phyloP scores from a whole-genome alignment of 306 rosid species.

The Dryas octopetala region DNA sequence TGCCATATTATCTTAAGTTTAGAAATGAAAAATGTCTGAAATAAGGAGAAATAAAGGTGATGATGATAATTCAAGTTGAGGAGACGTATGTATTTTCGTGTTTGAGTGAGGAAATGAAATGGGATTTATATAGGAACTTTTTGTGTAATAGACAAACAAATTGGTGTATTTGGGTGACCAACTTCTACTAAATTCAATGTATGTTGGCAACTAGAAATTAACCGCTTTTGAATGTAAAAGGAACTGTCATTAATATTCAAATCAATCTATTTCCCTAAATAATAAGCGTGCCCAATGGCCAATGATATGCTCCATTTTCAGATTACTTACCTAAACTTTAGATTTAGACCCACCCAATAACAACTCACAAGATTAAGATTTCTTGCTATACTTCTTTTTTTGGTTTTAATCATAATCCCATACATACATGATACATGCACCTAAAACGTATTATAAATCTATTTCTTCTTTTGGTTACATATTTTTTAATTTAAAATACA shows the following conservation, averaged over 20 bases:
- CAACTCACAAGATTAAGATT: neutral
- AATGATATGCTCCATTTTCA: neutral
- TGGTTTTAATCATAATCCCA: too few species aligned
- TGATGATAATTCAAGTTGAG: neutral
- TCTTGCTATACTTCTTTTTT: too few species aligned
- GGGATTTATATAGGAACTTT: conserved; percentile 24
- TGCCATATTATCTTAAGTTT: conserved; percentile 21
- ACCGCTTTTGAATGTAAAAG: neutral
- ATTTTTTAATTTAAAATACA: too few species aligned
- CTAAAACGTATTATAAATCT: too few species aligned
- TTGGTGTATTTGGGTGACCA: conserved; percentile 52
- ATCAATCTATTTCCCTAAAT: neutral
- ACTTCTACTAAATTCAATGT: conserved; percentile 23
- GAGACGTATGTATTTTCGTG: neutral
- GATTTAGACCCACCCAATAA: neutral
- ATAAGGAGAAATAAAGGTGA: neutral
- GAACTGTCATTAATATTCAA: neutral
- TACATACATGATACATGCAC: too few species aligned
- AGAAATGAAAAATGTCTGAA: neutral
- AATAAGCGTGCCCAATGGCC: too few species aligned
- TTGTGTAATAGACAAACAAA: conserved; percentile 11
- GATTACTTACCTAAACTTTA: conserved; percentile 4
- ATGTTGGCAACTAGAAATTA: conserved; percentile 10
- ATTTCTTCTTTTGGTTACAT: too few species aligned
- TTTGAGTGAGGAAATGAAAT: neutral